Percentiles rank a stretch among this genome's conserved stretches.
phyloP scores from a whole-genome alignment of 164 flowering plant species.

The Macadamia integrifolia region DNA sequence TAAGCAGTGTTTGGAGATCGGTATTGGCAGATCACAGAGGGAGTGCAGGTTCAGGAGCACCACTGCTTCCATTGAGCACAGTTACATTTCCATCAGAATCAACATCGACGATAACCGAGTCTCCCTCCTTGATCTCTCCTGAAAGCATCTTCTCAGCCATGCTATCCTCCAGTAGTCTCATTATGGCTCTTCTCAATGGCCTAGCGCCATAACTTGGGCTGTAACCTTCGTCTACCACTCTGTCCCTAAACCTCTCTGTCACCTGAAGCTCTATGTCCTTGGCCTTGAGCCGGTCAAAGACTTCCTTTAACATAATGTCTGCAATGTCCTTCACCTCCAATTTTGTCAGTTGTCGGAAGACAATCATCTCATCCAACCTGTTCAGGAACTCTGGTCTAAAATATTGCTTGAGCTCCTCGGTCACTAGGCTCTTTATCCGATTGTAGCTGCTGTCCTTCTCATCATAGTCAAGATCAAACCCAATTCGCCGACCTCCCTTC shows the following conservation, averaged over 20 bases:
- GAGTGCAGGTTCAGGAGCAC: too few species aligned
- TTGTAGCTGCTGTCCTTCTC: constrained; percentile 81
- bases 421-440: constrained; percentile 73
- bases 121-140: constrained; percentile 82
- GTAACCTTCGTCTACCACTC: constrained; percentile 82
- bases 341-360: constrained; percentile 78
- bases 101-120: constrained; percentile 78
- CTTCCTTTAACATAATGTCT: constrained; percentile 80
- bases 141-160: constrained; percentile 87
- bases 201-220: constrained; percentile 85
- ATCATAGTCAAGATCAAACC: constrained; percentile 67
- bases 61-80: constrained; percentile 54
- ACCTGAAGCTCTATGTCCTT: constrained; percentile 75
- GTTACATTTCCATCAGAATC: constrained; percentile 69
- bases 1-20: too few species aligned
- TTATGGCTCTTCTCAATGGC: constrained; percentile 80
- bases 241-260: constrained; percentile 66
- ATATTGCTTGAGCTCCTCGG: constrained; percentile 71
- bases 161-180: constrained; percentile 79
- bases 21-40: too few species aligned
- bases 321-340: constrained; percentile 81
- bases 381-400: constrained; percentile 87
- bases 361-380: constrained; percentile 87
- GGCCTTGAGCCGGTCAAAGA: constrained; percentile 51
- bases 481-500: constrained; percentile 67